Conservation (phyloP, 331 rosid species). For the Rhamnella rubrinervis region DNA sequence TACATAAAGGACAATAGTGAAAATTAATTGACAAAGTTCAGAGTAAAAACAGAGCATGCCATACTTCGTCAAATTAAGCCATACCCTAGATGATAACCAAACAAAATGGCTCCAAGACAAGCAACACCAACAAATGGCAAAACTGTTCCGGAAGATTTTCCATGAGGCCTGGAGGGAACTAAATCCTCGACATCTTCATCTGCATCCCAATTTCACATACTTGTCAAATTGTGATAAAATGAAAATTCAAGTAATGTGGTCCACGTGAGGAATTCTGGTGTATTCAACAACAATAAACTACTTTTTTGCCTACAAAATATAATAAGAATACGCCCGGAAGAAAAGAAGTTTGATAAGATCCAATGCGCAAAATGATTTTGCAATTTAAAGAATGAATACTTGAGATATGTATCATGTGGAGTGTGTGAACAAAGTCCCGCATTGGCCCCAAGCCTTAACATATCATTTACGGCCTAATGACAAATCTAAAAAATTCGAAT, state of each 20-base stretch:
- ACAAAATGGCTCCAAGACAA: slow-evolving; percentile 96
- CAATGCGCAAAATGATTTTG: too few species aligned
- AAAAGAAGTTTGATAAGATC: too few species aligned
- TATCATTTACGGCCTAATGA: too few species aligned
- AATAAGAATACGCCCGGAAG: too few species aligned
- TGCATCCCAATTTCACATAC: slow-evolving; percentile 40
- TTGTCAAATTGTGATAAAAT: slow-evolving; percentile 8
- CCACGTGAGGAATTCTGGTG: not conserved
- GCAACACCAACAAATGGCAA: slow-evolving; percentile 95
- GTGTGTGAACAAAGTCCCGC: too few species aligned
- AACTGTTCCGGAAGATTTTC: slow-evolving; percentile 84
- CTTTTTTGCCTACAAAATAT: too few species aligned
- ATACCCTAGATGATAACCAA: slow-evolving; percentile 98
- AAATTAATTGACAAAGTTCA: not conserved
- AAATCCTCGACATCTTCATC: slow-evolving; percentile 63
- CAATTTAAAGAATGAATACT: too few species aligned
- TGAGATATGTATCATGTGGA: too few species aligned
- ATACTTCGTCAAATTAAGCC: not conserved
- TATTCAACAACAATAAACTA: too few species aligned
- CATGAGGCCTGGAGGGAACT: slow-evolving; percentile 47
- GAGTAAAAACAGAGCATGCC: not conserved
- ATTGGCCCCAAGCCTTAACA: too few species aligned
- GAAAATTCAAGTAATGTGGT: slow-evolving; percentile 12
- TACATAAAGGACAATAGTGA: not conserved
- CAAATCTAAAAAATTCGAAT: too few species aligned